Base-by-base conservation (phyloP, 371 early-diverging fungal genomes). In the Lichtheimia ornata region DNA sequence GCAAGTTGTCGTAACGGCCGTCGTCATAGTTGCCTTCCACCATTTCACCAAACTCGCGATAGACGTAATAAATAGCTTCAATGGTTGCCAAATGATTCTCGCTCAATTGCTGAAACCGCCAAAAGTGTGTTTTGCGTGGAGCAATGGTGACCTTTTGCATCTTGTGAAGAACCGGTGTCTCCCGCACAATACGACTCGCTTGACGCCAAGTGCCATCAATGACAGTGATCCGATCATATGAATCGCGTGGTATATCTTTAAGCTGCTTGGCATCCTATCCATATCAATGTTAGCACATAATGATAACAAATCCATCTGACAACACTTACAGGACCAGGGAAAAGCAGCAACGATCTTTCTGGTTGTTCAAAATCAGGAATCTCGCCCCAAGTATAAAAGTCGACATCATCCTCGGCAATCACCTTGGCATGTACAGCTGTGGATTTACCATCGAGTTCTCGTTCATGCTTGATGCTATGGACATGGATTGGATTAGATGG, bases 171-270 rank as follows among this genome's bases (percentile, higher is more conserved):
- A 65, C 44, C 17, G 79, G 64, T 51, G 88, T 69, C 43, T 74
- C 57, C 43, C 79, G 71, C 4, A 88, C 80, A 80, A 97, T 95
- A 25, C 80, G 78, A 53, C 79, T 84, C 3, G 94, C 94, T 65
- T 96, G 97, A 35, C 79, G 73, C 97, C 97, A 95, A 11, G 96
- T 95, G 20, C 96, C 96, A 69, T 95, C 97, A 57, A 96, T 87
- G 5, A 97, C 96, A 51, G 94, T 77, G 15, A 95, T 62, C 47
- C 84, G 78, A 64, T 93, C 91, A 66, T 91, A 93, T 2, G 87
- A 74, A 17, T 64, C 69, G 20, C 71, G 53, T 2, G 84, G 82
- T 44, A 92, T 85, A 28, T 91, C 81, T 0, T 77, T 70, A 5
- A 93, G 70, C 6, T 84, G 82, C 50, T 82, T 79, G 0, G 94